These are phyloP conservation scores for Gelatoporia subvermispora DNA, from an alignment of 768 basidiomycete species.

Conservation along the genomic window DNA sequence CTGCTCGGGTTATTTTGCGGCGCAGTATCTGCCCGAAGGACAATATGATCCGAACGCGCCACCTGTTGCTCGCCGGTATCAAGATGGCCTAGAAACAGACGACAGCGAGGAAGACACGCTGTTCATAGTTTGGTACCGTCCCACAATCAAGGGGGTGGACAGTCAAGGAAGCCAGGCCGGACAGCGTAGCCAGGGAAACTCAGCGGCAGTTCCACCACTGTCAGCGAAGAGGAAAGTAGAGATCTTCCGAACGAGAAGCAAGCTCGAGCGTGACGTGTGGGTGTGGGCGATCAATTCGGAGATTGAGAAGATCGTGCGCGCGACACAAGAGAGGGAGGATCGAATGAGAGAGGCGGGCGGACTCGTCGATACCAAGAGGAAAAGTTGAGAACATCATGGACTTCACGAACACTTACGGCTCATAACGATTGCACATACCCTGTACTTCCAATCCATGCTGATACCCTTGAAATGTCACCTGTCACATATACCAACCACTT, in stretches of 20 bases:
- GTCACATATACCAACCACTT: no score
- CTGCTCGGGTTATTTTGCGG: constrained; percentile 81
- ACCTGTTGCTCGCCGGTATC: constrained; percentile 67
- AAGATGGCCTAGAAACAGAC: constrained; percentile 84
- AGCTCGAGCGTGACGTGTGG: constrained; percentile 90
- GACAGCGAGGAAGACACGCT: constrained; percentile 86
- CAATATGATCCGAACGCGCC: constrained; percentile 54
- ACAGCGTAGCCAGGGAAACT: constrained; percentile 2
- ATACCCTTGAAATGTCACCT: neutral
- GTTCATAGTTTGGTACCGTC: constrained; percentile 73
- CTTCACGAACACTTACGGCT: no score
- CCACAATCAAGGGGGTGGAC: constrained; percentile 4
- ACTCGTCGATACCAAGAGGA: constrained; percentile 30
- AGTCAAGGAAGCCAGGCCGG: neutral
- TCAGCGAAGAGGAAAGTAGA: constrained; percentile 55
- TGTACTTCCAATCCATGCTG: neutral
- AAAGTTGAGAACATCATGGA: neutral
- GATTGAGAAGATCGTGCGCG: constrained; percentile 75
- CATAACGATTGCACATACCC: neutral
- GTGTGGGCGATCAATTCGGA: constrained; percentile 90
- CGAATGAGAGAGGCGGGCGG: constrained; percentile 61
- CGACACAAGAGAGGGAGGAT: constrained; percentile 58
- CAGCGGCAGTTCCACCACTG: constrained; percentile 41
- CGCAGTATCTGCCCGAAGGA: constrained; percentile 56
- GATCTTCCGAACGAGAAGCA: constrained; percentile 72